phyloP scores from a whole-genome alignment of 1,284 basidiomycete genomes.

The Microbotryum scabiosae region DNA sequence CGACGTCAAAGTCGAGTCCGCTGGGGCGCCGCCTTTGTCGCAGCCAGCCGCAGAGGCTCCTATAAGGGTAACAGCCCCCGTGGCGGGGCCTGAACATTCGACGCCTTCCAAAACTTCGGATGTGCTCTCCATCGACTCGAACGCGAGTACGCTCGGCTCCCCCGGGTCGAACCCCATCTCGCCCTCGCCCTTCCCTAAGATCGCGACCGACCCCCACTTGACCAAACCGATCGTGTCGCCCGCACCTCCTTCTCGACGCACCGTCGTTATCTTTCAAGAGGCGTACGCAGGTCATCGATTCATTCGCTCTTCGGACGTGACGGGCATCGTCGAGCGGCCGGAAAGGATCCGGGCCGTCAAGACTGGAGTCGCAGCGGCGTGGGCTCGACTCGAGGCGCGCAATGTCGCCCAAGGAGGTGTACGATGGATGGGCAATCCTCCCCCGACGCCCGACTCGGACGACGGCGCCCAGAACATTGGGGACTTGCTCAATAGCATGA shows the following conservation, averaged over 20 bases:
- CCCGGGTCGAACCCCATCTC: too few relatives aligned
- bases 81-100: too few relatives aligned
- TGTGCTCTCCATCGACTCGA: too few relatives aligned
- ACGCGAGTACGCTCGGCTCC: too few relatives aligned
- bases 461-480: constrained; percentile 40
- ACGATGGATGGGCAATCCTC: neutral
- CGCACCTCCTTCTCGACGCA: neutral
- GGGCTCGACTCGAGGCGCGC: constrained; percentile 50
- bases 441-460: neutral
- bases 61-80: too few relatives aligned
- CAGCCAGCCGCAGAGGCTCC: too few relatives aligned
- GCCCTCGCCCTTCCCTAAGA: too few relatives aligned
- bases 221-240: neutral
- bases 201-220: too few relatives aligned
- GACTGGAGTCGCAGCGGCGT: constrained; percentile 65
- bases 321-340: constrained; percentile 71
- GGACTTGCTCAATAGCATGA: constrained; percentile 51
- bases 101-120: too few relatives aligned
- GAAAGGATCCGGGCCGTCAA: constrained; percentile 76
- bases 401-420: neutral
- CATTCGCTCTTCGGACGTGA: constrained; percentile 60
- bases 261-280: constrained; percentile 22
- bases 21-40: too few relatives aligned
- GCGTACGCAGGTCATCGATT: constrained; percentile 53
- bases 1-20: too few relatives aligned